Conservation (phyloP, 2,329 filamentous ascomycete genomes). For the Daldinia sp. region DNA sequence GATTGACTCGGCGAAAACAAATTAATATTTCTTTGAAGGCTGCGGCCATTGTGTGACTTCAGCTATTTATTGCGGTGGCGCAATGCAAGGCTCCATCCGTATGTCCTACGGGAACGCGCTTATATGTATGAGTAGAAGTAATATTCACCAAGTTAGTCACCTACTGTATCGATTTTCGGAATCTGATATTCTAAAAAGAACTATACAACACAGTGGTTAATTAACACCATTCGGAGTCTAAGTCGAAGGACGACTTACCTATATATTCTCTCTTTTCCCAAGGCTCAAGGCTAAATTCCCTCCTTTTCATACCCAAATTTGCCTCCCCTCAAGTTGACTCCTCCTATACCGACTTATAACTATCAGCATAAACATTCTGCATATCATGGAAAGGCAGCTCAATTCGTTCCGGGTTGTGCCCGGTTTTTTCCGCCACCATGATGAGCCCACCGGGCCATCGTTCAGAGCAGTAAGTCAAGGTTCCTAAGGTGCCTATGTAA, state of each 20-base stretch:
- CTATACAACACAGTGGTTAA: not conserved
- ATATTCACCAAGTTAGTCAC: not conserved
- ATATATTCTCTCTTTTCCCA: conserved; percentile 1
- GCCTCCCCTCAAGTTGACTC: not conserved
- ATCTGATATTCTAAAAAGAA: not conserved
- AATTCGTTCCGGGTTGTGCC: conserved; percentile 29
- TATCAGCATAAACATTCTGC: not conserved
- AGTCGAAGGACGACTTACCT: not conserved
- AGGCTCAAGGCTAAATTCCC: not conserved
- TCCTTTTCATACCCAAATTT: not conserved
- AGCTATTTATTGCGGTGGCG: conserved; percentile 23
- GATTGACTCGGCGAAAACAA: conserved; percentile 26
- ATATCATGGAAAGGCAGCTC: conserved; percentile 10
- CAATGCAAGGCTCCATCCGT: conserved; percentile 11
- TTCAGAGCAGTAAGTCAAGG: conserved; percentile 39
- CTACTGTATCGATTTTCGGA: not conserved
- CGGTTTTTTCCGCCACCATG: conserved; percentile 39
- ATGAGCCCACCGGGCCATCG: conserved; percentile 32
- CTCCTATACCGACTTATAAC: not conserved
- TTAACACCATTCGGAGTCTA: not conserved
- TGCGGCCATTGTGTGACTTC: conserved; percentile 30
- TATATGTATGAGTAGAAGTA: not conserved
- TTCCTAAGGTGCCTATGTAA: not conserved
- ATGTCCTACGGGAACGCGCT: not conserved
- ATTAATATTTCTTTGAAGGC: conserved; percentile 27